A percentile compares a stretch with the other conserved stretches of the same genome.
Evolutionary conservation across 257 asterid species (phyloP).

Genomic region (Forsythia suspensa): DNA sequence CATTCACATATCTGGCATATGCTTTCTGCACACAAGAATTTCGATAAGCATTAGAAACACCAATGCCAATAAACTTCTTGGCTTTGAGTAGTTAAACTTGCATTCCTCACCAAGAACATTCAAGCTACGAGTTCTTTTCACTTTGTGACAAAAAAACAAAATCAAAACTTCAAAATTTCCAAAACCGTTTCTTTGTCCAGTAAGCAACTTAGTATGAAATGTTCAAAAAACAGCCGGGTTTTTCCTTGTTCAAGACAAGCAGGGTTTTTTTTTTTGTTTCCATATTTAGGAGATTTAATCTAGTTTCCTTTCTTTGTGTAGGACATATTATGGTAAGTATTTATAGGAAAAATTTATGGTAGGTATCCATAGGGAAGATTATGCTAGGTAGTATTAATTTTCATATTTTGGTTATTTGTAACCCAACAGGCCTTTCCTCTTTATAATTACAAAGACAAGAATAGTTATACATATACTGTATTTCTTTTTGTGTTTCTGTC

Average conservation of each 20-base stretch:
- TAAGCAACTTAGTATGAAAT: no score
- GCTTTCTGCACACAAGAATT: constrained; percentile 64
- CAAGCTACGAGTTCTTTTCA: background rate
- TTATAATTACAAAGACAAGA: background rate
- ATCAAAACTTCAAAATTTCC: no score
- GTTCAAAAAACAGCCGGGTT: no score
- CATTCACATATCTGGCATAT: constrained; percentile 79
- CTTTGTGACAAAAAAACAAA: background rate
- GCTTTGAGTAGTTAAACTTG: background rate
- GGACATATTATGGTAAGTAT: background rate
- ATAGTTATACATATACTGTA: background rate
- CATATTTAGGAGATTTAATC: background rate
- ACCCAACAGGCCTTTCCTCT: no score
- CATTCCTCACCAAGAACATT: background rate
- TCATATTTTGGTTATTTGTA: background rate
- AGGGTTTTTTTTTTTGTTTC: no score
- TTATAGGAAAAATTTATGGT: no score
- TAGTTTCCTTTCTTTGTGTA: background rate
- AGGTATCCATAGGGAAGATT: background rate
- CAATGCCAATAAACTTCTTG: background rate
- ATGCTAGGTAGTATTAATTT: background rate
- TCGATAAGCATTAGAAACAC: constrained; percentile 14
- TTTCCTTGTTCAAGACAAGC: no score
- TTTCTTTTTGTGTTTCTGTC: background rate
- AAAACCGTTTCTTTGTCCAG: no score